Base-by-base conservation (phyloP, 2,329 filamentous ascomycete genomes). In the Colletotrichum salicis region DNA sequence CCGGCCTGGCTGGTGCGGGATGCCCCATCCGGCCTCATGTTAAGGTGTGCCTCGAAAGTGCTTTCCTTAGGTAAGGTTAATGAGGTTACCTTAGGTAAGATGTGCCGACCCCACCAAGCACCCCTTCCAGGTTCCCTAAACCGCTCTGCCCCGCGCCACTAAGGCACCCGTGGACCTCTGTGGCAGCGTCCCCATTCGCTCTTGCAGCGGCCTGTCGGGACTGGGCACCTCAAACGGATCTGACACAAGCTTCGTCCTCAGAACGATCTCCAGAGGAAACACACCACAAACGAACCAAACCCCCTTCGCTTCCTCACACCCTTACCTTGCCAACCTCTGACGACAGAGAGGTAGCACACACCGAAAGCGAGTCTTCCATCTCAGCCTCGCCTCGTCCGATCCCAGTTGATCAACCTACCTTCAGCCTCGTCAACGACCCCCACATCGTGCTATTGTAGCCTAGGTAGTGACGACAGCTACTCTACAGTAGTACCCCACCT, bases 201-300 rank as follows among this genome's bases (percentile, higher is more conserved):
- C 37, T 54, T 64, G 69, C 69, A 70, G 54, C 60, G 55, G 61
- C 70, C 37, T 64, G 55, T 27, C 48, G 68, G 37, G 22, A 59
- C 71, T 13, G 41, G 41, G 55, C 62, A 70, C 59, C 74, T 78
- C 76, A 78, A 77, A 78, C 76, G 33, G 54, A 72, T 72, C 73
- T 78, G 77, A 78, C 59, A 78, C 76, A 76, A 61, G 57, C 67
- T 71, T 61, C 65, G 58, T 57, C 41, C 55, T 63, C 69, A 71
- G 45, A 62, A 58, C 59, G 22, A 35, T 66, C 62, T 45, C 67
- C 48, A 33, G 41, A 19, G 5, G 37, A 66, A 66, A 60, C 63
- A 70, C 31, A 58, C 62, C 61, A 61, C 63, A 51, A 19, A 57
- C 65, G 31, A 64, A 24, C 31, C 33, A 68, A 45, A 45, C 29